Evolutionary conservation across 2,329 filamentous ascomycete species (phyloP), one percentile per base, ranked within the genome.

Genomic region (Alternaria arbusti): DNA sequence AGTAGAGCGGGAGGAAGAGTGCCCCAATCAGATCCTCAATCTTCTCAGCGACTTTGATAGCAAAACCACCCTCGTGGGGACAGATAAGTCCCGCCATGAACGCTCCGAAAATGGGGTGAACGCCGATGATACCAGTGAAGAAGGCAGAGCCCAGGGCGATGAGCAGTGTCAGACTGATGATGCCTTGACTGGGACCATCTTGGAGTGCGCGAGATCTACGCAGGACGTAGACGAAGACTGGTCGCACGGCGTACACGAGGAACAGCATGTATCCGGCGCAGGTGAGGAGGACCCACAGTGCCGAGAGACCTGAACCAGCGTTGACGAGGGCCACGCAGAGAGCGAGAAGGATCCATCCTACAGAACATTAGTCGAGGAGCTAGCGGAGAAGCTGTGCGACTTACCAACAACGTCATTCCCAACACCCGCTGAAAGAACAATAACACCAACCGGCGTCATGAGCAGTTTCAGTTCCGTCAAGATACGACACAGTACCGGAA

Each of bases 311-410:
- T 47, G 87, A 90, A 15, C 89, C 89, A 28, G 94, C 93, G 75
- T 98, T 98, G 73, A 97, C 94, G 25, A 98, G 86, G 0, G 95
- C 92, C 32, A 98, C 94, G 70, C 95, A 97, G 26, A 98, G 89
- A 0, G 95, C 95, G 23, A 98, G 89, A 15, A 98, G 84, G 68
- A 97, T 90, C 95, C 95, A 98, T 61, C 93, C 79, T 79, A 22
- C 10, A 44, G n/a, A 32, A 40, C 4, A 11, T 69, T 64, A 70
- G 64, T 52, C 56, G n/a, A 10, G 7, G 15, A 8, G 20, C 11
- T 8, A 13, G 43, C 28, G 20, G 47, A 22, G 13, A 1, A 23
- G 4, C 17, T 32, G 22, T 10, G 17, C 11, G 50, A 71, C 77
- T 65, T 26, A 78, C 77, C 92, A 4, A 91, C 88, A 15, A 96